Conservation (phyloP, 148 eudicot genomes). For the Beta vulgaris region DNA sequence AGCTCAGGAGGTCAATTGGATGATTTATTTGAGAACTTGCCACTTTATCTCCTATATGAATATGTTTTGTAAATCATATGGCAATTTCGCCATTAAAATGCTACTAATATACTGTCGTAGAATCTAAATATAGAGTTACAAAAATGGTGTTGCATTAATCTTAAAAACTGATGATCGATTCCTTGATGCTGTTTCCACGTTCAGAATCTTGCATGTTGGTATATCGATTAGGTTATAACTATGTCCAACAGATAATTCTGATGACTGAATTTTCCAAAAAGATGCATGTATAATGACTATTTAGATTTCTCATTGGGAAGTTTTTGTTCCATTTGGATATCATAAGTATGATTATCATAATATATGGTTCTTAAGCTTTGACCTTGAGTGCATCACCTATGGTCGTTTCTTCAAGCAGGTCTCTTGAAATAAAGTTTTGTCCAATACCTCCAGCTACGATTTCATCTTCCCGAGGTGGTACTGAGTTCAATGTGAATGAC, state of each 20-base stretch:
- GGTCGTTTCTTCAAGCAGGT: conserved; percentile 72
- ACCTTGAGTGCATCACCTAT: conserved; percentile 64
- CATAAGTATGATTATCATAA: neutral
- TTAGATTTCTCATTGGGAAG: neutral
- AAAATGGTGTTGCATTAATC: conserved; percentile 51
- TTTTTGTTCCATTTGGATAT: neutral
- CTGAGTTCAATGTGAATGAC: conserved; percentile 87
- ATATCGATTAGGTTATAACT: conserved; percentile 79
- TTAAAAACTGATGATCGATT: conserved; percentile 52
- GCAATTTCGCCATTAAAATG: no score
- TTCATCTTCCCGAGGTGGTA: conserved; percentile 68
- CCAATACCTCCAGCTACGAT: conserved; percentile 72
- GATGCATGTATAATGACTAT: conserved; percentile 8
- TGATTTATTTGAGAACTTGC: no score
- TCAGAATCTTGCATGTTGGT: conserved; percentile 53
- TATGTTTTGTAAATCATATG: no score
- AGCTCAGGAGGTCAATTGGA: no score
- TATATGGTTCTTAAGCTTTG: conserved; percentile 19
- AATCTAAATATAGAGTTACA: no score
- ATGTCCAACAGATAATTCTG: conserved; percentile 80
- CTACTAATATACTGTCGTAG: no score
- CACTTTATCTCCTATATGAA: no score
- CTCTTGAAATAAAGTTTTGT: conserved; percentile 77
- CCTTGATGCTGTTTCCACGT: conserved; percentile 80
- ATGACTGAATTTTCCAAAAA: conserved; percentile 64